These are phyloP conservation scores for Globisporangium ultimum DNA, from an alignment of 352 stramenopile genomes.

Conservation along the genomic window DNA sequence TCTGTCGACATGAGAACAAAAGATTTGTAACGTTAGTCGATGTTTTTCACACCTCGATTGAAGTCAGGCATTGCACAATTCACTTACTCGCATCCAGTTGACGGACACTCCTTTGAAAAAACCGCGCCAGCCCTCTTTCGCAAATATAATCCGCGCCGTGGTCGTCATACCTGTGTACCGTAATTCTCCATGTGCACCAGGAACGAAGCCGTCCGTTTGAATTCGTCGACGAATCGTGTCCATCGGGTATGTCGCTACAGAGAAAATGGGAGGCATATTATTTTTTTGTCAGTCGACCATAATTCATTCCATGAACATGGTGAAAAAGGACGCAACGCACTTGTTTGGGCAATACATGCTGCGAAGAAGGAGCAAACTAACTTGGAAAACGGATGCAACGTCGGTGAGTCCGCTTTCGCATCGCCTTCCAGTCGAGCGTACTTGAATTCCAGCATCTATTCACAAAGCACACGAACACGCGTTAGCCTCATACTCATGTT, in stretches of 20 bases:
- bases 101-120: slow-evolving; percentile 87
- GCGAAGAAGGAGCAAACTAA: slow-evolving; percentile 84
- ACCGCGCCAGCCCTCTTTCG: slow-evolving; percentile 72
- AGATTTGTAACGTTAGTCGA: background rate
- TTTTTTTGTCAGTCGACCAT: too few relatives aligned
- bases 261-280: background rate
- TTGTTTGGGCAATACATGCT: slow-evolving; percentile 80
- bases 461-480: background rate
- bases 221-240: slow-evolving; percentile 83
- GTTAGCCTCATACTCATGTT: background rate
- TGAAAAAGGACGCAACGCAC: slow-evolving; percentile 24
- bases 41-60: background rate
- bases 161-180: slow-evolving; percentile 69
- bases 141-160: slow-evolving; percentile 67
- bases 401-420: slow-evolving; percentile 15
- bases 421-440: slow-evolving; percentile 27
- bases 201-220: slow-evolving; percentile 80
- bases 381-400: slow-evolving; percentile 73
- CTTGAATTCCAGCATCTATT: slow-evolving; percentile 49
- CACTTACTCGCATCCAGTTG: slow-evolving; percentile 83
- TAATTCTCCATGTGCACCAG: slow-evolving; percentile 29
- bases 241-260: slow-evolving; percentile 76
- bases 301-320: background rate
- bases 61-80: background rate
- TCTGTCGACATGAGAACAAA: slow-evolving; percentile 31